Percentiles rank a stretch among this genome's conserved stretches.
These are phyloP conservation scores for Eimeria acervulina DNA, from an alignment of 169 alveolate genomes.

Conservation along the genomic window DNA sequence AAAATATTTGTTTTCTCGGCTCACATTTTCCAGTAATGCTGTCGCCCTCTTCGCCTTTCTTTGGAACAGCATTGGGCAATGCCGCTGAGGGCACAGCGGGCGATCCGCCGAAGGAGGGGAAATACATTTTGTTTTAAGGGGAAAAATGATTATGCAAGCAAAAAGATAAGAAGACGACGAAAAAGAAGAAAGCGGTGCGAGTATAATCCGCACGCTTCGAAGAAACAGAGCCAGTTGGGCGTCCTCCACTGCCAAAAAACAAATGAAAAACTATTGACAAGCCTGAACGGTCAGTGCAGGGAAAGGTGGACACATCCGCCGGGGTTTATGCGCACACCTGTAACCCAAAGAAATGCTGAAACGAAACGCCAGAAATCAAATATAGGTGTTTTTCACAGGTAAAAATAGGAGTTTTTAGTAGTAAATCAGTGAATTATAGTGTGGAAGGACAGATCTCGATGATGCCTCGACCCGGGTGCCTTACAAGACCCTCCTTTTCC, in stretches of 20 bases:
- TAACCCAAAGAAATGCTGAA: too few relatives aligned
- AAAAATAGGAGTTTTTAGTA: too few relatives aligned
- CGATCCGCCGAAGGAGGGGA: slow-evolving; percentile 76
- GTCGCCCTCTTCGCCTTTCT: slow-evolving; percentile 60
- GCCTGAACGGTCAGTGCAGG: background rate
- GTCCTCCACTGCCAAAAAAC: background rate
- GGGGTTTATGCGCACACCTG: background rate
- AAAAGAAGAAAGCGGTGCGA: background rate
- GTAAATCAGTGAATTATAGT: background rate
- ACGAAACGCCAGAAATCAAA: too few relatives aligned
- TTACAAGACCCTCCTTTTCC: background rate
- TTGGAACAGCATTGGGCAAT: slow-evolving; percentile 35
- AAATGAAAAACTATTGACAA: background rate
- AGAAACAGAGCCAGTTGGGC: background rate
- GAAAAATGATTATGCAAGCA: background rate
- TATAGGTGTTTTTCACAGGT: background rate
- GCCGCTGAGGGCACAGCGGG: slow-evolving; percentile 56
- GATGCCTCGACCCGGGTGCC: background rate
- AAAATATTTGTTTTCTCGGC: too few relatives aligned
- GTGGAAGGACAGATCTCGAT: slow-evolving; percentile 8
- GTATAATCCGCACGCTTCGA: background rate
- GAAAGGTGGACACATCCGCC: background rate
- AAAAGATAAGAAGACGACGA: background rate
- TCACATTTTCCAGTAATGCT: slow-evolving; percentile 83
- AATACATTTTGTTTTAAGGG: slow-evolving; percentile 26